Base-by-base conservation (phyloP, 768 basidiomycete genomes). In the Tylopilus balloui region DNA sequence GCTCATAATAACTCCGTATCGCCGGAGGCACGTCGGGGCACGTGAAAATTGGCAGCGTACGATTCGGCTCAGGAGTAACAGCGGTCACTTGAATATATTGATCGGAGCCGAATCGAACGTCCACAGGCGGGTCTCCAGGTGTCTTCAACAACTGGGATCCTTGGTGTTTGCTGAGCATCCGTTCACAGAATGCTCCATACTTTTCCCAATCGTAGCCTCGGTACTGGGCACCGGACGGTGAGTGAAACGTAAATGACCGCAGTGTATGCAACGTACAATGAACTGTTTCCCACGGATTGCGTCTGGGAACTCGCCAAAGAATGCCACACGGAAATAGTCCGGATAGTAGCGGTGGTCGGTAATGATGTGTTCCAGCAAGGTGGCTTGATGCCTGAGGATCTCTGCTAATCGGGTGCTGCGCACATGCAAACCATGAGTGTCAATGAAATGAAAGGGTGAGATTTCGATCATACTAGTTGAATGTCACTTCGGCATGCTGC, bases 141-240 rank as follows among this genome's bases (percentile, higher is more conserved):
- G 72, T 74, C 62, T 85, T 88, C 40, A 95, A 69, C 10, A 96
- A 67, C 49, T 86, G 86, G 5, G 93, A 89, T 19, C 83, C 83
- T 4, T 89, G 85, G 67, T 92, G 89, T 64, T 94, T 95, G 67
- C 83, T 86, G 46, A 93, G 80, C 83, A 96, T 88, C 31, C 88
- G 75, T 66, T 97, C 92, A 68, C 90, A 91, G 72, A 88, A 92
- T 3, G 86, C 80, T 7, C 84, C 85, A 53, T 84, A 92, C 60
- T 90, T 93, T 70, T 98, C 94, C 92, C 89, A 92, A 61, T 92
- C 92, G 61, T 84, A 88, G 2, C 93, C 95, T 38, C 95, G 90
- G 66, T 94, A 94, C 90, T 92, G 39, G 38, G 39, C 42, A 34
- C 21, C 43, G 52, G 45, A 56, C 11, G 28, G 19, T 48, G 17